Base-by-base conservation (phyloP, 164 flowering plant genomes). In the Vitis rotundifolia region DNA sequence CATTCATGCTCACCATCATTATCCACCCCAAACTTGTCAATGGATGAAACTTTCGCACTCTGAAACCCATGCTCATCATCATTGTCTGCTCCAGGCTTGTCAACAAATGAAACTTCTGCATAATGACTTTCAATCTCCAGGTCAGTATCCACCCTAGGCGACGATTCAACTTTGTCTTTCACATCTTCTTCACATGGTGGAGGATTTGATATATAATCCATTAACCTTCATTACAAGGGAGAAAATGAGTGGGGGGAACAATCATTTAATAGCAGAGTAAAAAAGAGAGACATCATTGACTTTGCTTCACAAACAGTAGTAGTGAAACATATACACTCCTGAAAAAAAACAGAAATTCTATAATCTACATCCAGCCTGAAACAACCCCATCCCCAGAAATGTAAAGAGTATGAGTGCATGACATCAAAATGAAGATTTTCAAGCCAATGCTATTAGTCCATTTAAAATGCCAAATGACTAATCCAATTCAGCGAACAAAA, bases 11-110 rank as follows among this genome's bases (percentile, higher is more conserved):
- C 77, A 59, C 2, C 12, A 51, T 59, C 67, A 59, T 56, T 56
- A n/a, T 1, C 67, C 54, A n/a, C 63, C 69, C 11, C 58, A 73
- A 57, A 66, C 56, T 53, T 63, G 44, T 53, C 73, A 48, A 61
- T 9, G 49, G 65, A 65, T 49, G 63, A 66, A 52, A n/a, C 59
- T 37, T 71, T 52, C n/a, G 66, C 29, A 37, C 44, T 37, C 44
- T 37, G 44, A 1, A 37, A 37, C 51, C 56, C 68, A 67, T 49
- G 58, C 47, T 71, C 78, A 31, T 57, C 12, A 71, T 14, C n/a
- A 56, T 37, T 37, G 44, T 37, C 44, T 0, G 7, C 44, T 37
- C 5, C 44, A 37, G 44, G 44, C 44, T 37, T 37, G 44, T 37
- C 44, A 37, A 37, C 44, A 37, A 37, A 3, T 37, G 44, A 37